Conservation (phyloP, 164 flowering plant species). For the Saururus chinensis region DNA sequence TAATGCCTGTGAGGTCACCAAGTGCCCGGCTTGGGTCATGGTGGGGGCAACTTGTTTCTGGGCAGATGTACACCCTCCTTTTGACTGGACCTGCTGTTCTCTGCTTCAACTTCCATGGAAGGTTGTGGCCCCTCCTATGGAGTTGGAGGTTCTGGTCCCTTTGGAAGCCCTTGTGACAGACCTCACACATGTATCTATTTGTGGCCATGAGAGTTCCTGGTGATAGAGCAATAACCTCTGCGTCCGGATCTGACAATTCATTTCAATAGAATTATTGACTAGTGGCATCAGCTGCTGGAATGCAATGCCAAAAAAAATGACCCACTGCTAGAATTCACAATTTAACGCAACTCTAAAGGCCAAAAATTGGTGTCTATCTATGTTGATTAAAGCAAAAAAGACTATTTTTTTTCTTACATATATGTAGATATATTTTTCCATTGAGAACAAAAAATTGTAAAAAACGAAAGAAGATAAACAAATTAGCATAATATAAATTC, state of each 20-base stretch:
- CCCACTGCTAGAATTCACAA: too few relatives aligned
- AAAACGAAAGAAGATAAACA: too few relatives aligned
- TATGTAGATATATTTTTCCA: too few relatives aligned
- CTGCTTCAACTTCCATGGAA: slow-evolving; percentile 96
- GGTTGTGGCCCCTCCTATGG: slow-evolving; percentile 85
- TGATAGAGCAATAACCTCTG: slow-evolving; percentile 81
- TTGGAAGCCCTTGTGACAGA: slow-evolving; percentile 89
- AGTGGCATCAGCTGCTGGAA: neutral
- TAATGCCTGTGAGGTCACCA: slow-evolving; percentile 88
- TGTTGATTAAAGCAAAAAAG: too few relatives aligned
- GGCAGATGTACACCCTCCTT: slow-evolving; percentile 86
- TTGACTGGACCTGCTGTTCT: slow-evolving; percentile 40
- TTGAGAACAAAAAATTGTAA: too few relatives aligned
- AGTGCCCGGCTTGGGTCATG: slow-evolving; percentile 89
- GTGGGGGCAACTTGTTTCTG: slow-evolving; percentile 75
- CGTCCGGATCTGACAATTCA: slow-evolving; percentile 63
- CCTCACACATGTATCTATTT: slow-evolving; percentile 89
- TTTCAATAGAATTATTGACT: neutral
- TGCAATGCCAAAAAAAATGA: too few relatives aligned
- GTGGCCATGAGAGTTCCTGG: slow-evolving; percentile 93
- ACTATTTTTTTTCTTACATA: too few relatives aligned
- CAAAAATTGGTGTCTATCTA: too few relatives aligned
- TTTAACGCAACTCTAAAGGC: too few relatives aligned
- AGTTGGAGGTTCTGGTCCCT: slow-evolving; percentile 93
- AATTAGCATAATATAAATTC: too few relatives aligned